These are phyloP conservation scores for Fragosphaeria purpurea DNA, from an alignment of 2,329 filamentous ascomycete species.

Conservation along the genomic window DNA sequence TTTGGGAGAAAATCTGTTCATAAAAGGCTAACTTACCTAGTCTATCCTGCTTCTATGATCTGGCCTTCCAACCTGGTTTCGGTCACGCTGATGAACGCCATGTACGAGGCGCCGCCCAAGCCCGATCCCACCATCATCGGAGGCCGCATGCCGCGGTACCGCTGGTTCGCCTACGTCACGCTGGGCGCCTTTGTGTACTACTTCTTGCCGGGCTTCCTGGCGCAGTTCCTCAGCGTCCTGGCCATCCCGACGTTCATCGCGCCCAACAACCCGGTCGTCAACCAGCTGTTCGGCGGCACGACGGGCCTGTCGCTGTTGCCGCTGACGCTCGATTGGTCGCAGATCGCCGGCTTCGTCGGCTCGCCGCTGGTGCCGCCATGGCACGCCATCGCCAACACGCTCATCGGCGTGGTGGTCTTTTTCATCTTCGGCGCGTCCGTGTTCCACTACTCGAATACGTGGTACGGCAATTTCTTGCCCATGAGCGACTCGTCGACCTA, in stretches of 20 bases:
- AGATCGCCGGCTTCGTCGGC: conserved; percentile 57
- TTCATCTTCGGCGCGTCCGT: conserved; percentile 49
- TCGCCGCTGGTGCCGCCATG: conserved; percentile 62
- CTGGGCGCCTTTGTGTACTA: conserved; percentile 38
- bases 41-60: conserved; percentile 61
- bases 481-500: conserved; percentile 63
- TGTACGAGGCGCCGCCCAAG: conserved; percentile 52
- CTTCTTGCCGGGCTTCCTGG: conserved; percentile 42
- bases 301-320: conserved; percentile 32
- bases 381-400: conserved; percentile 63
- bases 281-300: conserved; percentile 39
- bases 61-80: conserved; percentile 61
- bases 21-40: conserved; percentile 18
- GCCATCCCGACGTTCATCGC: conserved; percentile 38
- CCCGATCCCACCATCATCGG: conserved; percentile 45
- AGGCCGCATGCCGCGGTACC: conserved; percentile 51
- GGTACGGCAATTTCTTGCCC: conserved; percentile 55
- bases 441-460: conserved; percentile 56
- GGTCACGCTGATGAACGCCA: conserved; percentile 58
- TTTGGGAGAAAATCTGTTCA: background rate
- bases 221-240: conserved; percentile 37
- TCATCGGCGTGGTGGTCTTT: conserved; percentile 56
- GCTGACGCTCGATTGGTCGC: conserved; percentile 43
- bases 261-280: conserved; percentile 35
- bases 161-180: conserved; percentile 34